Conservation (phyloP, 768 basidiomycete species). For the Mycena vitilis region DNA sequence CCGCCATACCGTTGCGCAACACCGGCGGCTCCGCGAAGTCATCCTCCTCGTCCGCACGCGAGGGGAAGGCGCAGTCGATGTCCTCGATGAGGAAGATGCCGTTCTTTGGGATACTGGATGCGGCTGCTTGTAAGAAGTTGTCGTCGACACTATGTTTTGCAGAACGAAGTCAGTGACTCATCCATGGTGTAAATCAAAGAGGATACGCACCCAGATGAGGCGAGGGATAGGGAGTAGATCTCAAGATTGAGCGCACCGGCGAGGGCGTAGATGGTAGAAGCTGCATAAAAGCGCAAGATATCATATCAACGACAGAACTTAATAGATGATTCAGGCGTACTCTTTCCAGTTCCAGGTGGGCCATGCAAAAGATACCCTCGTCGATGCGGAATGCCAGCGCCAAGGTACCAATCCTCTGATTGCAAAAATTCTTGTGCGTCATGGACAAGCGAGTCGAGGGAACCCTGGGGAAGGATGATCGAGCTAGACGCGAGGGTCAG, state of each 20-base stretch:
- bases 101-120: constrained; percentile 43
- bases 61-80: constrained; percentile 53
- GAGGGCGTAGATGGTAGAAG: constrained; percentile 66
- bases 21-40: constrained; percentile 7
- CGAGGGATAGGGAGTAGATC: constrained; percentile 74
- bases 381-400: constrained; percentile 68
- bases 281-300: constrained; percentile 48
- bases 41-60: constrained; percentile 56
- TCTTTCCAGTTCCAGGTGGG: constrained; percentile 73
- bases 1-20: background rate
- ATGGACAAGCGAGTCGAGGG: constrained; percentile 57
- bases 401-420: constrained; percentile 67
- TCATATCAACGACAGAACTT: constrained; percentile 41
- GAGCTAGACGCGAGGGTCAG: constrained; percentile 44
- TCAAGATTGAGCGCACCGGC: constrained; percentile 82
- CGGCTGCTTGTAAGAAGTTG: constrained; percentile 40
- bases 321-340: constrained; percentile 43
- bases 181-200: too few species aligned
- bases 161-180: too few species aligned
- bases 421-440: constrained; percentile 66
- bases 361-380: constrained; percentile 69
- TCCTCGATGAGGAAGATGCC: constrained; percentile 52
- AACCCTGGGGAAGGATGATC: constrained; percentile 61
- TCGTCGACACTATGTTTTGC: constrained; percentile 45
- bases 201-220: constrained; percentile 55